Evolutionary conservation across 78 protist genomes (phyloP).

Genomic region (Diacronema lutheri): DNA sequence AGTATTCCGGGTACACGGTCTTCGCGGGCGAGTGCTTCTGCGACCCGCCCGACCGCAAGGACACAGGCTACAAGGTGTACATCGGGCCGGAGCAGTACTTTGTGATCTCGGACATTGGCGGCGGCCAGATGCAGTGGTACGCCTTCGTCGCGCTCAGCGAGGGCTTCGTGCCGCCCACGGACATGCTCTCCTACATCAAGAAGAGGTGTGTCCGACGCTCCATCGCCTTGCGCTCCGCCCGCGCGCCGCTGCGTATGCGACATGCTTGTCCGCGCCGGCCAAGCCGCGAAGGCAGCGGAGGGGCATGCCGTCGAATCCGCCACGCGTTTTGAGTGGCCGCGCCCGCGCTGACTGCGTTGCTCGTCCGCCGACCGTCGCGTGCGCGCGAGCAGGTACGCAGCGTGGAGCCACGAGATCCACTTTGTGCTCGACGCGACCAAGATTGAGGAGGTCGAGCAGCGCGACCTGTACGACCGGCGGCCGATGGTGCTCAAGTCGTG

Average conservation of each 20-base stretch:
- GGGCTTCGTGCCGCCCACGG: not conserved
- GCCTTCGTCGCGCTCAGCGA: not conserved
- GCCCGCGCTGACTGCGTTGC: too few species aligned
- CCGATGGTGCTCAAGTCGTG: not conserved
- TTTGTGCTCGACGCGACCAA: not conserved
- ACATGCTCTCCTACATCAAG: not conserved
- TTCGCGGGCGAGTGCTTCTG: constrained; percentile 15
- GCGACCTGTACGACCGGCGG: constrained; percentile 9
- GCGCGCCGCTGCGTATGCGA: too few species aligned
- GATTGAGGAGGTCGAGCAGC: constrained; percentile 12
- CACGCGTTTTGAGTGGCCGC: too few species aligned
- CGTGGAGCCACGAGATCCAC: not conserved
- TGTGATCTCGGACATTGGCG: constrained; percentile 3
- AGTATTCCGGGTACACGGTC: constrained; percentile 15
- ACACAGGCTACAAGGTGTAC: constrained; percentile 6
- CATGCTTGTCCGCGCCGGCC: too few species aligned
- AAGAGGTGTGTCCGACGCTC: too few species aligned
- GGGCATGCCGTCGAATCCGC: too few species aligned
- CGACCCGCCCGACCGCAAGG: not conserved
- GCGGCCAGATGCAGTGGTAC: not conserved
- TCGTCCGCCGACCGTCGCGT: too few species aligned
- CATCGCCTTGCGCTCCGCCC: too few species aligned
- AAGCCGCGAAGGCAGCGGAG: too few species aligned
- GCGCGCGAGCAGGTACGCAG: too few species aligned
- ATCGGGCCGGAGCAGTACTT: constrained; percentile 14